Evolutionary conservation across 129 eudicot species (phyloP), one percentile per base, ranked within the genome.

Genomic region (sunflower (Helianthus annuus)): DNA sequence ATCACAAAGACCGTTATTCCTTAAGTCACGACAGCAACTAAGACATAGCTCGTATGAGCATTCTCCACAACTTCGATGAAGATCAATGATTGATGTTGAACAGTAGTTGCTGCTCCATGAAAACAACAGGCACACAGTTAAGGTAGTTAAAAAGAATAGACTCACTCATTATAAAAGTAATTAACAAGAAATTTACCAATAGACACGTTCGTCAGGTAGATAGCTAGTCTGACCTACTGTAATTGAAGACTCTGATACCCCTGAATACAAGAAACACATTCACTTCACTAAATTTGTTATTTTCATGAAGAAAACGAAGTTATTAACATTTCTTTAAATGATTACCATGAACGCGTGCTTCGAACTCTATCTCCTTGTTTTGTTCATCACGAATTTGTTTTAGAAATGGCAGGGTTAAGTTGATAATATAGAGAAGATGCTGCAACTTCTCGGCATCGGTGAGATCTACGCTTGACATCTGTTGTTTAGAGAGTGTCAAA

Each of bases 11-110:
- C 58, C 66, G 10, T 87, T 87, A 46, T 70, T 65, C 17, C 96
- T 84, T 48, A 94, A 80, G 80, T 94, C 98, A 27, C 42, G 81
- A 77, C 85, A 90, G 83, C 98, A 94, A 51, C 83, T 78, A 68
- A 94, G 84, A 72, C 98, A 94, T 38, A 94, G 79, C 82, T 94
- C 98, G 58, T 82, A 94, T 27, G 83, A 78, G 83, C 98, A 94
- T 48, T 72, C 75, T 36, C 93, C 91, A 75, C 98, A 94, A 76
- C 98, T 87, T 75, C 98, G 83, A 40, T 94, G 98, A 74, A 94
- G 88, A 86, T 94, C 97, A 68, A 88, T 73, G n/a, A 94, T 90
- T 48, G 98, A 94, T 15, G 97, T 90, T 75, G 93, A 78, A 77
- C 98, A 94, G 66, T 85, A 78, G 78, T 94, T 83, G 79, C 98